phyloP scores from a whole-genome alignment of 2,329 filamentous ascomycete genomes.

The Claviceps sp. region DNA sequence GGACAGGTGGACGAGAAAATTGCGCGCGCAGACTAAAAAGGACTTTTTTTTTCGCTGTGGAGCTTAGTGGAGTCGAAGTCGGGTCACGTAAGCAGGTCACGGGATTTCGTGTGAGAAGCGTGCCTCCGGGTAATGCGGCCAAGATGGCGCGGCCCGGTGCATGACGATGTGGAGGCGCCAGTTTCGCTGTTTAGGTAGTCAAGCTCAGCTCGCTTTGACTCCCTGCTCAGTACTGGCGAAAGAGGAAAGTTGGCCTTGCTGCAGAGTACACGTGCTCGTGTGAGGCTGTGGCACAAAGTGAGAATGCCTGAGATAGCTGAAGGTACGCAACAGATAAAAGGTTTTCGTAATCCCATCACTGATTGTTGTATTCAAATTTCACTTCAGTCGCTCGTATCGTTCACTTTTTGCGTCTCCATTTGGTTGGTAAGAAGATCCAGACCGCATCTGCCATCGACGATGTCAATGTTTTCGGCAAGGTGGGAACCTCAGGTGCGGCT shows the following conservation, averaged over 20 bases:
- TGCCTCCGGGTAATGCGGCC: slow-evolving; percentile 2
- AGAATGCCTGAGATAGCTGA: slow-evolving; percentile 52
- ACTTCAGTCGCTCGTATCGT: slow-evolving; percentile 66
- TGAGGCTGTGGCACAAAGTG: neutral
- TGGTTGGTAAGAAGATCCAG: slow-evolving; percentile 71
- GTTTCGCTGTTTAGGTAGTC: too few relatives aligned
- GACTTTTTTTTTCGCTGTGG: slow-evolving; percentile 9
- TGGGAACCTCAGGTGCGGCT: slow-evolving; percentile 61
- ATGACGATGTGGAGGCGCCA: neutral
- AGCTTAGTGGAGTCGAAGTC: slow-evolving; percentile 6
- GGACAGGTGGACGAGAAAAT: slow-evolving; percentile 10
- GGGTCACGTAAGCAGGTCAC: slow-evolving; percentile 15
- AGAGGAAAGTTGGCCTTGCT: neutral
- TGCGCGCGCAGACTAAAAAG: slow-evolving; percentile 15
- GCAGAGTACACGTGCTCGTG: neutral
- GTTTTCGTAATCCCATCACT: neutral
- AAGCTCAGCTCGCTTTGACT: too few relatives aligned
- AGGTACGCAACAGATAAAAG: slow-evolving; percentile 22
- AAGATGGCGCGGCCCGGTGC: neutral
- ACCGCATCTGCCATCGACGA: slow-evolving; percentile 65
- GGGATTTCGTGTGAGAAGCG: slow-evolving; percentile 19
- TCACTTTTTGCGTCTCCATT: slow-evolving; percentile 67
- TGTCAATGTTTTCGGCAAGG: slow-evolving; percentile 79
- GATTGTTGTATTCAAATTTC: neutral
- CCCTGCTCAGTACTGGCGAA: too few relatives aligned